Percentiles rank a stretch among this genome's conserved stretches.
These are phyloP conservation scores for Mortierella polycephala DNA, from an alignment of 371 early-diverging fungal species.

Conservation along the genomic window DNA sequence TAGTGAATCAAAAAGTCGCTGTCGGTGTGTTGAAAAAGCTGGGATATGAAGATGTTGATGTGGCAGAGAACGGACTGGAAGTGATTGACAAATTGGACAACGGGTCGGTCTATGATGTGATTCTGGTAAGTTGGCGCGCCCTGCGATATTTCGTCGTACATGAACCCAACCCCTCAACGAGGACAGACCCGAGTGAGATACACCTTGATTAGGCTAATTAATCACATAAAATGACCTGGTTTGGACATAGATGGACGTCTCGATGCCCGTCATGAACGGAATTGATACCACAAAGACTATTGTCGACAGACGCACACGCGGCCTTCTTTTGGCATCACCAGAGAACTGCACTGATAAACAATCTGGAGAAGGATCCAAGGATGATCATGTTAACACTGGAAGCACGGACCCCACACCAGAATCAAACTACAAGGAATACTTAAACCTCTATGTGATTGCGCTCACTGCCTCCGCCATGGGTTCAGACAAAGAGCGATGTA, in stretches of 20 bases:
- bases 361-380: background rate
- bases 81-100: constrained; percentile 52
- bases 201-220: background rate
- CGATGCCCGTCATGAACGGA: constrained; percentile 51
- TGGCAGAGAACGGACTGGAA: constrained; percentile 68
- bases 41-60: constrained; percentile 63
- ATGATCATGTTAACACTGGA: background rate
- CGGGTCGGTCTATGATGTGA: constrained; percentile 37
- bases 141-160: too few relatives aligned
- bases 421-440: constrained; percentile 19
- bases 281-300: constrained; percentile 45
- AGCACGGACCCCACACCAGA: too few relatives aligned
- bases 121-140: constrained; percentile 18
- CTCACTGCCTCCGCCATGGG: constrained; percentile 69
- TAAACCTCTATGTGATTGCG: constrained; percentile 67
- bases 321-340: constrained; percentile 7
- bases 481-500: constrained; percentile 69
- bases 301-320: constrained; percentile 38
- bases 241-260: constrained; percentile 44
- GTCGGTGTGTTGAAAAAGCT: constrained; percentile 65
- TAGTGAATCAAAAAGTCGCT: constrained; percentile 70
- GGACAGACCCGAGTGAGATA: too few relatives aligned
- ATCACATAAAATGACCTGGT: background rate
- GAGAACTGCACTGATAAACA: background rate
- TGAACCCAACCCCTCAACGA: background rate